Evolutionary conservation across 1,139 yeast genomes (phyloP).

Genomic region (Blastobotrys aristatus): DNA sequence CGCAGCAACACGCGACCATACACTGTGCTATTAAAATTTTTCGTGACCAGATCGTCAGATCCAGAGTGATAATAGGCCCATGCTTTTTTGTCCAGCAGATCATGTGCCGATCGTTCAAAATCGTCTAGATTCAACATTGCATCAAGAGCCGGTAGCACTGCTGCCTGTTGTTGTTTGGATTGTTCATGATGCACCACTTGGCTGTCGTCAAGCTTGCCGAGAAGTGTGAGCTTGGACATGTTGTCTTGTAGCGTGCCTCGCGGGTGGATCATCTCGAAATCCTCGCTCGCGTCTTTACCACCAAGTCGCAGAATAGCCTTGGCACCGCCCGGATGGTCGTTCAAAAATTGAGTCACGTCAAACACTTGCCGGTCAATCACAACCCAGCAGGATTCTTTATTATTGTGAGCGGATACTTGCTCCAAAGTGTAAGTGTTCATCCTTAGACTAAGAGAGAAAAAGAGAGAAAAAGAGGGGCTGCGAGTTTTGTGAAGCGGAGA

Average conservation of each 20-base stretch:
- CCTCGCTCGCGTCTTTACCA: conserved; percentile 57
- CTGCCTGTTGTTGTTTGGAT: neutral
- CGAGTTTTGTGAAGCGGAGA: too few species aligned
- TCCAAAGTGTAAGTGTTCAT: conserved; percentile 39
- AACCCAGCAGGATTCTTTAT: conserved; percentile 57
- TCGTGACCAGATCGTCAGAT: conserved; percentile 49
- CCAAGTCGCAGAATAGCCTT: conserved; percentile 50
- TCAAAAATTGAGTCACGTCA: conserved; percentile 46
- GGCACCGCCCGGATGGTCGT: conserved; percentile 52
- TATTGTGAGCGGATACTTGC: conserved; percentile 55
- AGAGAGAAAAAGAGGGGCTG: too few species aligned
- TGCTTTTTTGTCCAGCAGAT: conserved; percentile 44
- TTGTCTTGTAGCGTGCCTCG: conserved; percentile 22
- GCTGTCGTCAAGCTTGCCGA: conserved; percentile 12
- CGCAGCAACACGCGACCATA: conserved; percentile 43
- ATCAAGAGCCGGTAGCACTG: conserved; percentile 39
- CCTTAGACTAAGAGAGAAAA: too few species aligned
- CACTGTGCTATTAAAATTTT: conserved; percentile 45
- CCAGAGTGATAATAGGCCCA: conserved; percentile 57
- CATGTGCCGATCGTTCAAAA: conserved; percentile 49
- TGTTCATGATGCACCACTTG: too few species aligned
- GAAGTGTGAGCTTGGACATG: conserved; percentile 7
- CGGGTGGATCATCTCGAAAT: conserved; percentile 55
- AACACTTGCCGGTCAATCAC: conserved; percentile 49
- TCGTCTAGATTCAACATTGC: conserved; percentile 48